These are phyloP conservation scores for Phytophthora sp. DNA, from an alignment of 352 stramenopile genomes.

Conservation along the genomic window DNA sequence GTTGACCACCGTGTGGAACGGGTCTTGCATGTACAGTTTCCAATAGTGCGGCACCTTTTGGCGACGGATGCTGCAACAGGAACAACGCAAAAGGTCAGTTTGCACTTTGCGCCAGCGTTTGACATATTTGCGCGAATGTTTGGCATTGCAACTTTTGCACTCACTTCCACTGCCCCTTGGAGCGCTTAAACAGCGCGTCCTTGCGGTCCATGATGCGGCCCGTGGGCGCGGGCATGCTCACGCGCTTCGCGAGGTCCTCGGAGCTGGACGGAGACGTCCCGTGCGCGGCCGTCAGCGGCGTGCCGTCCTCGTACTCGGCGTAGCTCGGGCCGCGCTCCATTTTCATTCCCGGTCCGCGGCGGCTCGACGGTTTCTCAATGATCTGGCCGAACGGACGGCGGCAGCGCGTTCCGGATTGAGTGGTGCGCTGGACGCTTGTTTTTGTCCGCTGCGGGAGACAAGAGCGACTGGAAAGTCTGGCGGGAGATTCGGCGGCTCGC, in stretches of 20 bases:
- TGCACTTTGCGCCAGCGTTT: not conserved
- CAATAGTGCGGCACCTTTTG: slow-evolving; percentile 82
- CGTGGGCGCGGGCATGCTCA: slow-evolving; percentile 40
- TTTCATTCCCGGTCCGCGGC: slow-evolving; percentile 21
- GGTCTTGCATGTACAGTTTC: slow-evolving; percentile 85
- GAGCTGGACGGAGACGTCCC: slow-evolving; percentile 25
- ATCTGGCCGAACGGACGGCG: slow-evolving; percentile 20
- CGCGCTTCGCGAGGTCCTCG: slow-evolving; percentile 21
- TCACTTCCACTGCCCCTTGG: slow-evolving; percentile 82
- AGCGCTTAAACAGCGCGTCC: slow-evolving; percentile 67
- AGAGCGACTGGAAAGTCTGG: too few relatives aligned
- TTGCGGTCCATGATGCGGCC: slow-evolving; percentile 78
- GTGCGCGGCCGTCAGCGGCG: slow-evolving; percentile 4
- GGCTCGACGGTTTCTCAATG: slow-evolving; percentile 2
- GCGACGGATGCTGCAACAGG: slow-evolving; percentile 65
- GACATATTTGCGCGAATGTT: not conserved
- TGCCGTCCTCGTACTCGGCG: slow-evolving; percentile 52
- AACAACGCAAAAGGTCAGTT: slow-evolving; percentile 9
- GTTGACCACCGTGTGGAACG: slow-evolving; percentile 86
- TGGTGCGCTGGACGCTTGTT: slow-evolving; percentile 4
- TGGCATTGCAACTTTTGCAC: slow-evolving; percentile 10
- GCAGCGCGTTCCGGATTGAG: slow-evolving; percentile 3
- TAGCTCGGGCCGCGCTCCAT: slow-evolving; percentile 60
- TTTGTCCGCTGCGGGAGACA: too few relatives aligned
- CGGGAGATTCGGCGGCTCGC: too few relatives aligned